These are phyloP conservation scores for Phaeolepiota aurea DNA, from an alignment of 768 basidiomycete species.

Conservation along the genomic window DNA sequence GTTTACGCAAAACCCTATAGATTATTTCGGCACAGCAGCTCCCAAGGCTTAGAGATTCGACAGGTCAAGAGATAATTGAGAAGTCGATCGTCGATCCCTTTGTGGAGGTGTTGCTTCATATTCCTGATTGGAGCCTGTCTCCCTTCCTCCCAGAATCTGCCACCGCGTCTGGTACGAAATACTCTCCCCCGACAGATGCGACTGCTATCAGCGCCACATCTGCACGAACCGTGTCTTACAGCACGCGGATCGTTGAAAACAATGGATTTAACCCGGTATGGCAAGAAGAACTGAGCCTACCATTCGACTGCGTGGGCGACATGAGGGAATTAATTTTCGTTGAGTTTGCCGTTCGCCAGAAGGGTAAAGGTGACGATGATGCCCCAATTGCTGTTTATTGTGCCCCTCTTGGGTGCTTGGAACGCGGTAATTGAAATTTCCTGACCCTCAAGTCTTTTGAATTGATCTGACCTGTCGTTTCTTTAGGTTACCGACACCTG, in stretches of 20 bases:
- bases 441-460: constrained; percentile 4
- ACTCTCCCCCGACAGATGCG: constrained; percentile 7
- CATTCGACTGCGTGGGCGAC: constrained; percentile 69
- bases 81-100: constrained; percentile 53
- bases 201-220: constrained; percentile 10
- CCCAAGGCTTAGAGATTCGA: constrained; percentile 65
- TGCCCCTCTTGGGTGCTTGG: constrained; percentile 63
- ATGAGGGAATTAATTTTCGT: constrained; percentile 87
- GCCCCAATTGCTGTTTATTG: constrained; percentile 75
- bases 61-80: constrained; percentile 56
- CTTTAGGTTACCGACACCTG: constrained; percentile 81
- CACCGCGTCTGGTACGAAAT: not conserved
- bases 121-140: constrained; percentile 62
- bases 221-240: constrained; percentile 36
- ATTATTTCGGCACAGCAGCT: constrained; percentile 87
- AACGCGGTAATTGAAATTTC: constrained; percentile 42
- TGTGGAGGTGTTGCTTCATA: constrained; percentile 67
- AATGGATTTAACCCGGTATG: constrained; percentile 94
- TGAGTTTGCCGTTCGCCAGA: constrained; percentile 67
- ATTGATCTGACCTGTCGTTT: constrained; percentile 2
- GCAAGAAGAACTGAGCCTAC: constrained; percentile 63
- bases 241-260: constrained; percentile 69
- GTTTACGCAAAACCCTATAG: constrained; percentile 5
- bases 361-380: constrained; percentile 41
- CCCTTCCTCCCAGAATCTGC: constrained; percentile 7